phyloP scores from a whole-genome alignment of 768 basidiomycete genomes.

The Phaeolepiota aurea region DNA sequence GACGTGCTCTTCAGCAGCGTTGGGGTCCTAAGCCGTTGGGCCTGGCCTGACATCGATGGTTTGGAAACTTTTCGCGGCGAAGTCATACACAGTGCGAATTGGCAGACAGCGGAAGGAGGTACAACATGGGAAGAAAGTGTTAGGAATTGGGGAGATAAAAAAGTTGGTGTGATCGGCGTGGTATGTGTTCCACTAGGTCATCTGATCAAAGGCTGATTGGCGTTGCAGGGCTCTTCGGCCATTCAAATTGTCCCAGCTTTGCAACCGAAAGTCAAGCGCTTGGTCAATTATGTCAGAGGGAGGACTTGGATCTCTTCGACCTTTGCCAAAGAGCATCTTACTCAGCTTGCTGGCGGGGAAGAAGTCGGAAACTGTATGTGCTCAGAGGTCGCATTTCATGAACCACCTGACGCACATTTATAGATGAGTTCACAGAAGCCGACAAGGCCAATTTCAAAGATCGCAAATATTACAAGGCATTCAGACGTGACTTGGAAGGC shows the following conservation, averaged over 20 bases:
- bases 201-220: not conserved
- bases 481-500: constrained; percentile 38
- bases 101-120: constrained; percentile 34
- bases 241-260: constrained; percentile 53
- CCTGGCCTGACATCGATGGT: constrained; percentile 60
- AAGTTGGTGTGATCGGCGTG: constrained; percentile 52
- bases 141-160: constrained; percentile 42
- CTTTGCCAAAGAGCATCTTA: constrained; percentile 31
- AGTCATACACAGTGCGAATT: constrained; percentile 56
- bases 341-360: constrained; percentile 27
- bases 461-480: constrained; percentile 35
- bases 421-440: constrained; percentile 41
- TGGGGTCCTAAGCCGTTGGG: constrained; percentile 48
- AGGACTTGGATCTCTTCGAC: constrained; percentile 48
- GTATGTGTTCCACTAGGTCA: constrained; percentile 25
- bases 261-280: constrained; percentile 39
- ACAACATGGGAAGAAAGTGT: constrained; percentile 34
- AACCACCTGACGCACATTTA: not conserved
- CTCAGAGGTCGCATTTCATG: not conserved
- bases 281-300: constrained; percentile 50
- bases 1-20: constrained; percentile 53
- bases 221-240: constrained; percentile 47
- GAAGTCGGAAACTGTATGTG: constrained; percentile 34
- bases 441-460: constrained; percentile 44
- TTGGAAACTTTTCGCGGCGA: constrained; percentile 47